Base-by-base conservation (phyloP, 345 rosid genomes). In the Gossypium arboreum region DNA sequence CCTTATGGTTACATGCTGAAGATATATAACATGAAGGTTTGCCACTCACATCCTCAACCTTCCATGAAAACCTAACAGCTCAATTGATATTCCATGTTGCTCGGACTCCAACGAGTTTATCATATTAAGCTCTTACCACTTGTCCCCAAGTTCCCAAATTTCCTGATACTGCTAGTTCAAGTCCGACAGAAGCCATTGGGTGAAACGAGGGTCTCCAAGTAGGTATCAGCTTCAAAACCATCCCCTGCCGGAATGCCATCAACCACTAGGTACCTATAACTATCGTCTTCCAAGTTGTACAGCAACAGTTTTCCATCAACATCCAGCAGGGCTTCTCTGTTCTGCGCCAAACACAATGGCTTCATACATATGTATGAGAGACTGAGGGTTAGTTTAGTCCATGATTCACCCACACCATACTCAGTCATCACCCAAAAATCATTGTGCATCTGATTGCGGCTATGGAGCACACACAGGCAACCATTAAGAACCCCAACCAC, bases 121-220 rank as follows among this genome's bases (percentile, higher is more conserved):
- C 29, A 66, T 15, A 56, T 48, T 6, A 12, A 48, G 57, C 72
- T 47, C 69, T 18, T 41, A 18, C 9, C 41, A 50, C 44, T 18
- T 34, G 9, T 68, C 43, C 44, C 10, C 29, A 17, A 13, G 60
- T 58, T 15, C 73, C 27, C n/a, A 51, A 70, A 24, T 54, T 51
- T 54, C 16, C 1, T 59, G 1, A 56, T 39, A 15, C 22, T 45
- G 16, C 25, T 15, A 20, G 9, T 24, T 59, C n/a, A 8, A 59
- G 44, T 59, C 74, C 59, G 34, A 58, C 68, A 73, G 68, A 52
- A 81, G 13, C 61, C 39, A 72, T 81, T 76, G 2, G 89, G 87
- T 13, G 87, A 84, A 39, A 86, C 15, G 45, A 86, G 86, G 62
- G 82, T 80, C 79, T 86, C 89, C 43, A 84, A n/a, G 34, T 84